Evolutionary conservation across 129 eudicot species (phyloP).

Genomic region (Deinandra increscens): DNA sequence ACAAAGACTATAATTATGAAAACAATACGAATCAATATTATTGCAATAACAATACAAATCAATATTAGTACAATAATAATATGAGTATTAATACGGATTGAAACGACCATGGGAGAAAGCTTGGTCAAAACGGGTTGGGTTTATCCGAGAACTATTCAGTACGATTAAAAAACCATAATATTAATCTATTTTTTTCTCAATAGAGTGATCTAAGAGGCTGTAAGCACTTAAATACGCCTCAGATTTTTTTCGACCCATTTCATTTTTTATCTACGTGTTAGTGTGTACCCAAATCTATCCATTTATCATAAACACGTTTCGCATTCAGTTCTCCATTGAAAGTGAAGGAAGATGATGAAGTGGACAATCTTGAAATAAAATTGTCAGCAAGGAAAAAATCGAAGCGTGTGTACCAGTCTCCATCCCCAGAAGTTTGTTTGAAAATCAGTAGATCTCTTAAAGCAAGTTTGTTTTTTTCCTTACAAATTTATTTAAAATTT

Average conservation of each 20-base stretch:
- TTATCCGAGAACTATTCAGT: neutral
- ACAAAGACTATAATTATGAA: too few species aligned
- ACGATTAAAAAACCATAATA: neutral
- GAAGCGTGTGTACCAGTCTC: constrained; percentile 68
- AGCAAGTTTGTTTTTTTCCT: constrained; percentile 57
- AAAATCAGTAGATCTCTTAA: constrained; percentile 90
- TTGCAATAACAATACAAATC: neutral
- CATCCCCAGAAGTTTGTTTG: constrained; percentile 71
- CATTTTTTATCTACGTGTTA: neutral
- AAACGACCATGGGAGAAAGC: neutral
- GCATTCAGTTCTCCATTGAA: constrained; percentile 78
- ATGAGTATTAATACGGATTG: neutral
- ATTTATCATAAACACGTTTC: constrained; percentile 1
- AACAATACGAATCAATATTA: too few species aligned
- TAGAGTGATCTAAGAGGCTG: neutral
- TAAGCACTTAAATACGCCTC: neutral
- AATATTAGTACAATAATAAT: neutral
- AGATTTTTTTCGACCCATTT: neutral
- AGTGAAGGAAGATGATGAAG: constrained; percentile 97
- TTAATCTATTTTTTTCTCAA: neutral
- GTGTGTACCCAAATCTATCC: neutral
- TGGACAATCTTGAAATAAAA: constrained; percentile 80
- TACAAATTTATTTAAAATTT: constrained; percentile 1
- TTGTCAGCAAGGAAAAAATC: constrained; percentile 55
- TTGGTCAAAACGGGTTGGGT: neutral